Percentiles rank a stretch among this genome's conserved stretches.
These are phyloP conservation scores for Pezicula neosporulosa DNA, from an alignment of 2,329 filamentous ascomycete species.

Conservation along the genomic window DNA sequence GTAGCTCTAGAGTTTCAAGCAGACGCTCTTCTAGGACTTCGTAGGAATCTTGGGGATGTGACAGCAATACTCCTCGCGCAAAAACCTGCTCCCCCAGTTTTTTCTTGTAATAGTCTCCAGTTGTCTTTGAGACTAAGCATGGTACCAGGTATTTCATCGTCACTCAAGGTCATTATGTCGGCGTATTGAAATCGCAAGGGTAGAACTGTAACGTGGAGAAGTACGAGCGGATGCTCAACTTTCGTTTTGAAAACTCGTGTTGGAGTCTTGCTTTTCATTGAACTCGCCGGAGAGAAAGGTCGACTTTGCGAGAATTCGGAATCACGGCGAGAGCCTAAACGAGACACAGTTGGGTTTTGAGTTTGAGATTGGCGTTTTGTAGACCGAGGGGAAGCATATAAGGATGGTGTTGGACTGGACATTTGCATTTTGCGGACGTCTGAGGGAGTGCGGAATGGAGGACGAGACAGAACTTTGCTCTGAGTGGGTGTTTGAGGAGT, in stretches of 20 bases:
- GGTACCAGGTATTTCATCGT: constrained; percentile 38
- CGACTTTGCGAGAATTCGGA: constrained; percentile 9
- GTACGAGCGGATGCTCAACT: constrained; percentile 64
- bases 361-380: constrained; percentile 36
- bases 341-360: constrained; percentile 43
- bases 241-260: constrained; percentile 50
- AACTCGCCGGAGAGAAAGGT: constrained; percentile 12
- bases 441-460: constrained; percentile 66
- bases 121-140: constrained; percentile 54
- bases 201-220: constrained; percentile 74
- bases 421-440: constrained; percentile 70
- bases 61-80: constrained; percentile 69
- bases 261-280: constrained; percentile 38
- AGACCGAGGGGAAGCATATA: constrained; percentile 52
- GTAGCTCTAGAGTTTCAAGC: constrained; percentile 70
- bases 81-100: constrained; percentile 71
- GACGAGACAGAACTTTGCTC: constrained; percentile 54
- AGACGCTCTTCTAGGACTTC: constrained; percentile 76
- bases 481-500: constrained; percentile 22
- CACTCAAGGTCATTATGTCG: constrained; percentile 44
- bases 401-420: constrained; percentile 60
- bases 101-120: constrained; percentile 66
- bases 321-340: constrained; percentile 38
- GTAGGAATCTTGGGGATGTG: constrained; percentile 77
- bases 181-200: constrained; percentile 66